phyloP scores from a whole-genome alignment of 2,329 filamentous ascomycete species.

The Aspergillus vadensis region DNA sequence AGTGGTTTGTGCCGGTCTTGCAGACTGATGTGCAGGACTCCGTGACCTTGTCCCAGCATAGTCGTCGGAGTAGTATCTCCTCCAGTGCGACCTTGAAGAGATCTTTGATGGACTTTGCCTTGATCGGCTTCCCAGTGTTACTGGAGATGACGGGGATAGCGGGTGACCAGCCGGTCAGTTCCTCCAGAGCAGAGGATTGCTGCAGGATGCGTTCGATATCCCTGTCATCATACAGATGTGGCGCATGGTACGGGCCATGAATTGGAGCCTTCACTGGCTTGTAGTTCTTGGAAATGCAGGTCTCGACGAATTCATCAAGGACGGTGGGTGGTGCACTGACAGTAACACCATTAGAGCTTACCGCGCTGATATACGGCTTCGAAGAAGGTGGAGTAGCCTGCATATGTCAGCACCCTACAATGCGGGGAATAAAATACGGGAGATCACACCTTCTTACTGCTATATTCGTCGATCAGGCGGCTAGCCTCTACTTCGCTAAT shows the following conservation, averaged over 20 bases:
- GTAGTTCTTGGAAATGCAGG: slow-evolving; percentile 50
- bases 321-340: slow-evolving; percentile 61
- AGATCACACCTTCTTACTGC: slow-evolving; percentile 28
- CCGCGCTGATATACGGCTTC: slow-evolving; percentile 60
- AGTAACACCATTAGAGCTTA: slow-evolving; percentile 61
- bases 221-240: slow-evolving; percentile 54
- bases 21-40: slow-evolving; percentile 33
- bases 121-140: slow-evolving; percentile 36
- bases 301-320: slow-evolving; percentile 55
- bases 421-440: not conserved
- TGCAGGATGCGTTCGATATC: slow-evolving; percentile 56
- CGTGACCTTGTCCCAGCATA: slow-evolving; percentile 47
- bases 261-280: slow-evolving; percentile 58
- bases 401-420: slow-evolving; percentile 7
- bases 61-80: slow-evolving; percentile 42
- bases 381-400: slow-evolving; percentile 52
- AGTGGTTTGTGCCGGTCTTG: slow-evolving; percentile 15
- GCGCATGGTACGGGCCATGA: slow-evolving; percentile 61
- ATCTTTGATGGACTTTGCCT: slow-evolving; percentile 32
- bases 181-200: slow-evolving; percentile 31
- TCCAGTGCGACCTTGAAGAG: slow-evolving; percentile 37
- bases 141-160: slow-evolving; percentile 43
- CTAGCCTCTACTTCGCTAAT: slow-evolving; percentile 36
- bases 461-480: slow-evolving; percentile 28
- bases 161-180: slow-evolving; percentile 30